A percentile compares a stretch with the other conserved stretches of the same genome.
phyloP scores from a whole-genome alignment of 225 moss, liverwort and hornwort genomes.

The Antitrichia curtipendula region DNA sequence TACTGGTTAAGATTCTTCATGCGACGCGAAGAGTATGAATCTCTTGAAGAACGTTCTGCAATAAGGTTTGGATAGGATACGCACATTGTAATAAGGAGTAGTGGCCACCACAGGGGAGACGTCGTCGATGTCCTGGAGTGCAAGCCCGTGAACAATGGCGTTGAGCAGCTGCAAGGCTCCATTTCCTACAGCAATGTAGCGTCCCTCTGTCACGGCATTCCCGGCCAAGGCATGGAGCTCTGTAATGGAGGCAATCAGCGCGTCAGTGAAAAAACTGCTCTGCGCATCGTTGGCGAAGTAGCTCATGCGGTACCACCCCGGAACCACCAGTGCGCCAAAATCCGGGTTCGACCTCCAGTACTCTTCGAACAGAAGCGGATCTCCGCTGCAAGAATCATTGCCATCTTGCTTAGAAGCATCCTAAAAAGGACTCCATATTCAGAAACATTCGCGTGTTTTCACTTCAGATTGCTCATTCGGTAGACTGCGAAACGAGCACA shows the following conservation, averaged over 20 bases:
- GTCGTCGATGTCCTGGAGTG: not conserved
- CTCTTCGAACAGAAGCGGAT: constrained; percentile 46
- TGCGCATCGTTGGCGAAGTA: constrained; percentile 7
- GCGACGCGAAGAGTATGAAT: not conserved
- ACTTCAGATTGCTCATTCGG: not conserved
- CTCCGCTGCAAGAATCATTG: constrained; percentile 27
- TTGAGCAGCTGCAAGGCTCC: constrained; percentile 39
- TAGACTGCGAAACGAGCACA: not conserved
- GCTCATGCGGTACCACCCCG: constrained; percentile 55
- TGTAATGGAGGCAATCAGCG: constrained; percentile 20
- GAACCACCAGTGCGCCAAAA: constrained; percentile 25
- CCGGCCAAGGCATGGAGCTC: constrained; percentile 31
- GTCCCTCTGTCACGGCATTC: constrained; percentile 48
- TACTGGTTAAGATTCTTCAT: not conserved
- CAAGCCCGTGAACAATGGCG: constrained; percentile 14
- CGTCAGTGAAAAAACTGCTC: not conserved
- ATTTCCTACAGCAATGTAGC: constrained; percentile 18
- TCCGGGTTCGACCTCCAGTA: constrained; percentile 44
- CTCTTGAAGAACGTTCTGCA: not conserved
- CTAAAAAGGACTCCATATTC: not conserved
- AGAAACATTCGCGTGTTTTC: not conserved
- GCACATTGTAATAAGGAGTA: constrained; percentile 36
- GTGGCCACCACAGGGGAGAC: constrained; percentile 28
- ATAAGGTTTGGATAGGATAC: not conserved
- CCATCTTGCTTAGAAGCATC: not conserved